These are phyloP conservation scores for Capsicum rhomboideum DNA, from an alignment of 257 asterid genomes.

Conservation along the genomic window DNA sequence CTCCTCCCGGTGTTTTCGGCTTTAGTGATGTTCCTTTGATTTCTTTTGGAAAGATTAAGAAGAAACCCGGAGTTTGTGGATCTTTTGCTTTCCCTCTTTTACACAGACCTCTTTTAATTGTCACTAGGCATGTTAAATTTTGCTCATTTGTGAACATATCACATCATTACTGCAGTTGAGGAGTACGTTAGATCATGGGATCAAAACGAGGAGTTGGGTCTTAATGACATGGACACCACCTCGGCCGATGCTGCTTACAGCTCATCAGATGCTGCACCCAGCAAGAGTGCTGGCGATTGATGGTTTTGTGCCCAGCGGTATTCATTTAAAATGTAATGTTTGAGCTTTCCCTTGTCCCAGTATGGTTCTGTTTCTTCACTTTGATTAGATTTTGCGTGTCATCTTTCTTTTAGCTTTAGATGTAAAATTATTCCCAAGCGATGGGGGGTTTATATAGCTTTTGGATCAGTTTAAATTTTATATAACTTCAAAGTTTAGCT, in stretches of 20 bases:
- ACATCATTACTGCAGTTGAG: slow-evolving; percentile 32
- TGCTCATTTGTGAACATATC: not conserved
- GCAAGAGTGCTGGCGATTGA: not conserved
- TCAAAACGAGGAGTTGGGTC: slow-evolving; percentile 94
- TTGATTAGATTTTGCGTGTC: not conserved
- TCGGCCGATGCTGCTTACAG: slow-evolving; percentile 61
- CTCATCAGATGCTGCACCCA: not conserved
- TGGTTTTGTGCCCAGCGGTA: not conserved
- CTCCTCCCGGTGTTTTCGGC: not conserved
- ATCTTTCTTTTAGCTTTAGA: not conserved
- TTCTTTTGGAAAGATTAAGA: not conserved
- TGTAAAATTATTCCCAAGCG: not conserved
- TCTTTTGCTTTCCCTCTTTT: not conserved
- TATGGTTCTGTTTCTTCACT: not conserved
- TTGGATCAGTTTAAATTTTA: too few species aligned
- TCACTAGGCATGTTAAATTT: not conserved
- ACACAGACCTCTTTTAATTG: not conserved
- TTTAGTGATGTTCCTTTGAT: not conserved
- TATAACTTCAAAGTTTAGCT: too few species aligned
- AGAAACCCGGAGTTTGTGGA: not conserved
- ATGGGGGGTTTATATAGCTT: too few species aligned
- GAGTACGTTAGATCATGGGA: slow-evolving; percentile 93
- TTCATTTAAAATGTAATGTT: too few species aligned
- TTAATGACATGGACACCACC: slow-evolving; percentile 91
- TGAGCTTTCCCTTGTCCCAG: too few species aligned